Evolutionary conservation across 345 rosid genomes (phyloP).

Genomic region (Capsella bursapastoris): DNA sequence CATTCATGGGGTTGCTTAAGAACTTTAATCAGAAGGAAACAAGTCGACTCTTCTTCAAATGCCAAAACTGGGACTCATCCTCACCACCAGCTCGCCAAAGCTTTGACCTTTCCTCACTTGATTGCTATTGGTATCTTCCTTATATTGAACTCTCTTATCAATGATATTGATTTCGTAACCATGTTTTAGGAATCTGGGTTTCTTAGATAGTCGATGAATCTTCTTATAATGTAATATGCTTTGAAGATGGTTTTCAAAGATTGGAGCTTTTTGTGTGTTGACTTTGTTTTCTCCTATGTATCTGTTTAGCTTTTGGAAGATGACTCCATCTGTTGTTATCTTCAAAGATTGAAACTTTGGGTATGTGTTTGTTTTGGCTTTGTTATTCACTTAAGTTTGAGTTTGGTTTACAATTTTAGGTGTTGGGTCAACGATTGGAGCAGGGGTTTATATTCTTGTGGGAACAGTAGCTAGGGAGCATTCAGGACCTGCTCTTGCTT

Average conservation of each 20-base stretch:
- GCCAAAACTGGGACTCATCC: too few relatives aligned
- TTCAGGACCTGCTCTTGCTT: slow-evolving; percentile 88
- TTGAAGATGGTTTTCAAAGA: not conserved
- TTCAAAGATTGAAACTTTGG: not conserved
- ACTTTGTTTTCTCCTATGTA: not conserved
- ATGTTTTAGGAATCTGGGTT: slow-evolving; percentile 9
- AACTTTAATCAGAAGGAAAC: too few relatives aligned
- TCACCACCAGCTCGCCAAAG: slow-evolving; percentile 57
- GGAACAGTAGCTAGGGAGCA: slow-evolving; percentile 99
- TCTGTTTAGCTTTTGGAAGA: not conserved
- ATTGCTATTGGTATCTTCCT: slow-evolving; percentile 67
- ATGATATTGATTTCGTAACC: too few relatives aligned
- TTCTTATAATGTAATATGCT: not conserved
- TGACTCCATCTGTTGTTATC: not conserved
- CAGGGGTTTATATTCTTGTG: slow-evolving; percentile 97
- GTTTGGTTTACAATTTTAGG: slow-evolving; percentile 50
- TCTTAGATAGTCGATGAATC: not conserved
- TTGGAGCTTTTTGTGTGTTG: not conserved
- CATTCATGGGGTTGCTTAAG: too few relatives aligned
- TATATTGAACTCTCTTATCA: not conserved
- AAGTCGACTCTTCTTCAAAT: too few relatives aligned
- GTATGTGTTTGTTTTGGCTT: slow-evolving; percentile 1
- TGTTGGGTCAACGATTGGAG: slow-evolving; percentile 97
- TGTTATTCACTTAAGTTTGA: slow-evolving; percentile 3
- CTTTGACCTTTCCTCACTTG: slow-evolving; percentile 70